Percentiles rank a stretch among this genome's conserved stretches.
These are phyloP conservation scores for Colletotrichum costaricense DNA, from an alignment of 2,329 filamentous ascomycete species.

Conservation along the genomic window DNA sequence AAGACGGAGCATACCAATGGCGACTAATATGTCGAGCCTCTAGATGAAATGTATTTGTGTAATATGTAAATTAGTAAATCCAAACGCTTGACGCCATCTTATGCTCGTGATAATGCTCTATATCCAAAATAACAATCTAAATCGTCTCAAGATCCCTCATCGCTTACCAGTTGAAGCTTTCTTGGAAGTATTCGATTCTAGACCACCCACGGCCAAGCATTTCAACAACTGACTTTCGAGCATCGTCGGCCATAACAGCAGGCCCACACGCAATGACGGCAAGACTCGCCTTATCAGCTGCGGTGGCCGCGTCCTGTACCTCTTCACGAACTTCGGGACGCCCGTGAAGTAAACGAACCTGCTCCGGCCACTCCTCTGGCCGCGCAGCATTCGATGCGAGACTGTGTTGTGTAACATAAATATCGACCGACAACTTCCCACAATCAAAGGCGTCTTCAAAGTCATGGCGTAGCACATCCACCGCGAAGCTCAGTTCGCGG, in stretches of 20 bases:
- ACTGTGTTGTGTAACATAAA: conserved; percentile 48
- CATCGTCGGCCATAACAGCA: conserved; percentile 56
- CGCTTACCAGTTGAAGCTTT: conserved; percentile 55
- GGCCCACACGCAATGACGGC: conserved; percentile 59
- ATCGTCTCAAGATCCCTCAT: not conserved
- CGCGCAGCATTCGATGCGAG: conserved; percentile 2
- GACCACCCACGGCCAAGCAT: conserved; percentile 42
- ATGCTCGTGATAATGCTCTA: not conserved
- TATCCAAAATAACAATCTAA: not conserved
- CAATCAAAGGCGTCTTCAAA: conserved; percentile 43
- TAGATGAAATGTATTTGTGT: not conserved
- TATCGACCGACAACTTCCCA: conserved; percentile 46
- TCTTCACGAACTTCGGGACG: conserved; percentile 49
- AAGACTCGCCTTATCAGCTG: conserved; percentile 41
- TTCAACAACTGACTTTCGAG: conserved; percentile 48
- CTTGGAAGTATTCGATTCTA: conserved; percentile 54
- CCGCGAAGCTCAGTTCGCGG: conserved; percentile 51
- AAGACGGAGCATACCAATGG: not conserved
- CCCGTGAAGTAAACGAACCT: conserved; percentile 39
- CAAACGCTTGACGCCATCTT: not conserved
- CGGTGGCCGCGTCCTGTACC: conserved; percentile 42
- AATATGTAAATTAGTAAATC: not conserved
- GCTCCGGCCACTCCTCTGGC: conserved; percentile 31
- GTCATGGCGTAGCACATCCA: conserved; percentile 47
- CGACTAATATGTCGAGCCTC: not conserved